These are phyloP conservation scores for Arthrobotrys sinensis DNA, from an alignment of 2,329 filamentous ascomycete genomes.

Conservation along the genomic window DNA sequence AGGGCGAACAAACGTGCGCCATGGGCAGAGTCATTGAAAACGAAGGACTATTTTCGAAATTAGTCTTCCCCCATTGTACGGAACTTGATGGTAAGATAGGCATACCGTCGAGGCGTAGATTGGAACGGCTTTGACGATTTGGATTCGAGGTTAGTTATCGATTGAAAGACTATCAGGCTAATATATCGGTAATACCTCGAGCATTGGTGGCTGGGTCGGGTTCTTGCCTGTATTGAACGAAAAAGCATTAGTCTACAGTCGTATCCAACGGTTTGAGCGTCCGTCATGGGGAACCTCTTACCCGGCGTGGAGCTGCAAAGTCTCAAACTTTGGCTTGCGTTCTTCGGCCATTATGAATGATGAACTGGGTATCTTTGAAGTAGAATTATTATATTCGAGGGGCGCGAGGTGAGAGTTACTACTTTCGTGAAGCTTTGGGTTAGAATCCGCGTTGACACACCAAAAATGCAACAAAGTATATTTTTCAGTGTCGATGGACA, in stretches of 20 bases:
- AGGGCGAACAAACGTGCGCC: conserved; percentile 95
- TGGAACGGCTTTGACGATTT: conserved; percentile 79
- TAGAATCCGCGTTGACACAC: conserved; percentile 13
- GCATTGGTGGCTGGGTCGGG: conserved; percentile 86
- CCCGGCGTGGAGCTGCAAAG: conserved; percentile 88
- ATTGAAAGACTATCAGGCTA: not conserved
- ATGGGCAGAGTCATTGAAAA: conserved; percentile 96
- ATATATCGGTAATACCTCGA: conserved; percentile 39
- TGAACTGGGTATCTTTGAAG: conserved; percentile 10
- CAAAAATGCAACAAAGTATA: conserved; percentile 30
- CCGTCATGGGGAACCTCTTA: conserved; percentile 68
- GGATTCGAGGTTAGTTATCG: conserved; percentile 4
- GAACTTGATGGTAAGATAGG: conserved; percentile 16
- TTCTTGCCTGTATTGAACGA: conserved; percentile 74
- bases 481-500: not conserved
- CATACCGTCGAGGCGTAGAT: conserved; percentile 91
- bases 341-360: conserved; percentile 62
- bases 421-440: not conserved
- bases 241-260: conserved; percentile 28
- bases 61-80: conserved; percentile 30
- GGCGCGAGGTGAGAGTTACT: not conserved
- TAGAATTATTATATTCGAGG: not conserved
- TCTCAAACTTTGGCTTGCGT: conserved; percentile 78
- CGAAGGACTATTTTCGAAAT: conserved; percentile 75
- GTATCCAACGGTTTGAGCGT: not conserved